phyloP scores from a whole-genome alignment of 2,329 filamentous ascomycete species.

The Trichoderma koningii region DNA sequence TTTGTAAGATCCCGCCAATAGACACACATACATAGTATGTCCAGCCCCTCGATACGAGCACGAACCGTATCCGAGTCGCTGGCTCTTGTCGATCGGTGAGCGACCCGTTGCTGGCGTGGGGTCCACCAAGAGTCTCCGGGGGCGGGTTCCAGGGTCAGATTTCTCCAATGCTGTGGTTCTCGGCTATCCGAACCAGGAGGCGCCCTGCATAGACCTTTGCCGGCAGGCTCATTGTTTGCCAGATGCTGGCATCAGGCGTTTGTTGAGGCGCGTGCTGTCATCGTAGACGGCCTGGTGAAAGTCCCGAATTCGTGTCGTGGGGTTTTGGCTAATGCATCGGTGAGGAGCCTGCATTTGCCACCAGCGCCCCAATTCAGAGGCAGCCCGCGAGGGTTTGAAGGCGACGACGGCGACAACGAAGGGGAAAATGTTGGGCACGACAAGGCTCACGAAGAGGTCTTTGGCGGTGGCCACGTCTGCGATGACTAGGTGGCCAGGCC shows the following conservation, averaged over 20 bases:
- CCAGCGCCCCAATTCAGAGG: constrained; percentile 7
- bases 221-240: constrained; percentile 6
- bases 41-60: not conserved
- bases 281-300: not conserved
- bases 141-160: constrained; percentile 12
- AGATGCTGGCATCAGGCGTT: constrained; percentile 4
- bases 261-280: constrained; percentile 13
- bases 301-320: not conserved
- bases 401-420: not conserved
- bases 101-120: constrained; percentile 10
- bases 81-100: constrained; percentile 14
- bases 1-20: no score
- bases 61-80: not conserved
- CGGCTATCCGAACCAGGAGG: constrained; percentile 17
- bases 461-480: not conserved
- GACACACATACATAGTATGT: no score
- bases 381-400: constrained; percentile 17
- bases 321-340: constrained; percentile 14
- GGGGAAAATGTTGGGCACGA: not conserved
- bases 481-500: not conserved
- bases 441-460: not conserved
- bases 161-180: constrained; percentile 17
- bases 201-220: constrained; percentile 11
- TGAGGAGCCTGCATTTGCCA: constrained; percentile 24
- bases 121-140: constrained; percentile 13